Percentiles rank a stretch among this genome's conserved stretches.
These are phyloP conservation scores for Pachyrhizus erosus DNA, from an alignment of 306 rosid genomes.

Conservation along the genomic window DNA sequence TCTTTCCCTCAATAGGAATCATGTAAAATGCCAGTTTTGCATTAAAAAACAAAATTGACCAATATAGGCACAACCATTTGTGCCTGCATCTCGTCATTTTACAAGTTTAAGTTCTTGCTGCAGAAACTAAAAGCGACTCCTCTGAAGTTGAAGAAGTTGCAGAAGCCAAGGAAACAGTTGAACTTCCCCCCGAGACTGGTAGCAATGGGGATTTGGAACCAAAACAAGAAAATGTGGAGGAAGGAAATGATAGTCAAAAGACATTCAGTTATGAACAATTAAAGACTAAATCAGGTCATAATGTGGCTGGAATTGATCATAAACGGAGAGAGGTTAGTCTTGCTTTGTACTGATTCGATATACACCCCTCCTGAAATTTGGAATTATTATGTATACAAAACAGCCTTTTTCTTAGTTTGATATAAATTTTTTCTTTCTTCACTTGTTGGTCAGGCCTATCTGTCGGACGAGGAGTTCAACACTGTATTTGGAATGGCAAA, in stretches of 20 bases:
- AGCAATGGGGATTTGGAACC: conserved; percentile 56
- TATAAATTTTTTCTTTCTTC: conserved; percentile 22
- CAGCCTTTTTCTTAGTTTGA: not conserved
- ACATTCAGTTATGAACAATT: conserved; percentile 77
- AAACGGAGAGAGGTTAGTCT: conserved; percentile 84
- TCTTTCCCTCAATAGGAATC: conserved; percentile 5
- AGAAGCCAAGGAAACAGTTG: conserved; percentile 67
- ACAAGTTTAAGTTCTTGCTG: conserved; percentile 42
- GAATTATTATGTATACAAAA: conserved; percentile 16
- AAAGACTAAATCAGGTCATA: conserved; percentile 67
- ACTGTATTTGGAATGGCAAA: conserved; percentile 71
- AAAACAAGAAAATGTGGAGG: conserved; percentile 57
- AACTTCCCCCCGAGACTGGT: conserved; percentile 51
- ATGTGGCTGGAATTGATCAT: conserved; percentile 71
- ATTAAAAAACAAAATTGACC: not conserved
- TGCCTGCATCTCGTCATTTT: conserved; percentile 19
- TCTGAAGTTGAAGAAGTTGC: conserved; percentile 66
- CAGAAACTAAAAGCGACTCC: conserved; percentile 54
- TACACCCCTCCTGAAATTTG: conserved; percentile 3
- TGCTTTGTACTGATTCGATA: not conserved
- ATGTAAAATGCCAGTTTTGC: conserved; percentile 19
- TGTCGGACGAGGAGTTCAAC: conserved; percentile 79
- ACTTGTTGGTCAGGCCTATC: conserved; percentile 68
- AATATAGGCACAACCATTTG: conserved; percentile 14
- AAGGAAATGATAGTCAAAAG: conserved; percentile 44